Base-by-base conservation (phyloP, 176 grass and related monocot genomes). In the Bonia amplexicaulis region DNA sequence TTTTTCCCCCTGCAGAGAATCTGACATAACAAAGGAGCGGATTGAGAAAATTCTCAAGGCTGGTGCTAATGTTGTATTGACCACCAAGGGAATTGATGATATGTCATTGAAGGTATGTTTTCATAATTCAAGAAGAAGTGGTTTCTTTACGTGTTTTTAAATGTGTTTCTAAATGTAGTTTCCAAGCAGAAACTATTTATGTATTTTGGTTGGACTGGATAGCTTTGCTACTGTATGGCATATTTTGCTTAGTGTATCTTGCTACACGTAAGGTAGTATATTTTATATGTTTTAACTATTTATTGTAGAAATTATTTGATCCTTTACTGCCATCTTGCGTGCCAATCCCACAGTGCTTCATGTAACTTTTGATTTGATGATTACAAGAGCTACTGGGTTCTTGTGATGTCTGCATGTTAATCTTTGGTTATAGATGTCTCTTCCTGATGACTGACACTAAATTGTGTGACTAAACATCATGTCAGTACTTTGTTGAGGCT, bases 51-150 rank as follows among this genome's bases (percentile, higher is more conserved):
- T 95, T 90, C 78, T 95, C 26, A 98, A 92, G 84, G 71, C 93
- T 74, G 93, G 95, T 41, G 95, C 93, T 73, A 95, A 98, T 80
- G 91, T 93, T 82, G 93, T 98, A 48, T 81, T 97, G 47, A 95
- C 93, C 71, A 95, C 93, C 27, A 98, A 98, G 49, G 93, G 95
- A 85, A 98, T 98, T 71, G 95, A 98, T 92, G 93, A 98, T 88
- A 97, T 95, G 95, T 89, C 95, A 17, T 44, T 98, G 26, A 98
- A 95, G 79, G 95, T 88, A 89, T 86, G 92, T 73, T 78, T 76
- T 61, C 16, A 74, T 52, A 35, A 51, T 58, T 55, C 19, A 17
- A 46, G 77, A 19, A 64, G 17, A 65, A 85, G 26, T 7, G 1
- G 0, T 72, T 70, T 85, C 5, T 58, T 45, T 42, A 64, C 48